Evolutionary conservation across 768 basidiomycete genomes (phyloP), one percentile per base, ranked within the genome.

Genomic region (Macrocybe gigantea): DNA sequence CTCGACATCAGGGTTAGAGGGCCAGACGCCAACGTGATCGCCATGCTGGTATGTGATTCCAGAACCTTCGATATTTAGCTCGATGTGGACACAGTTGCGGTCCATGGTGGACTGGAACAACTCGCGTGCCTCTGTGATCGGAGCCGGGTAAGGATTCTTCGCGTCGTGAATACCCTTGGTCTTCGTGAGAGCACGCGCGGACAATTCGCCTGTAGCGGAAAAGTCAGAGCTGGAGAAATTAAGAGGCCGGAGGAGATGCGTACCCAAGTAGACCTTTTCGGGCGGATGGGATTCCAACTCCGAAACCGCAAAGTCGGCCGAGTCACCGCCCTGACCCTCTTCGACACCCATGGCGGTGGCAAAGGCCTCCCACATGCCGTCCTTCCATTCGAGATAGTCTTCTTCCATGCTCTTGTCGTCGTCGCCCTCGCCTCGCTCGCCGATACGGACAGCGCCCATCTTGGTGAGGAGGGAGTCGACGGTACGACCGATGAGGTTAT

Each of bases 381-480:
- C 95, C 66, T 98, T 99, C 95, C 95, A 99, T 58, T 91, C 93
- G 9, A 99, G 80, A 64, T 98, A 99, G 66, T 99, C 95, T 71
- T 99, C 95, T 65, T 99, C 95, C 94, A 99, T 97, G 62, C 88
- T 93, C 75, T 96, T 96, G 68, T 99, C 96, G 61, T 99, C 95
- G 60, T 99, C 96, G 53, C 95, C 95, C 66, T 98, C 94, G 7
- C 95, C 95, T 35, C 86, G 76, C 62, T 86, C 84, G 38, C 93
- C 93, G 33, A 98, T 88, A 45, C 92, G 82, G 46, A 72, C 64
- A 14, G 81, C 96, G 30, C 93, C 95, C 74, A 93, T 83, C 60
- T 83, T 80, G 5, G 78, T 65, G 49, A 99, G 69, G 30, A 79
- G 66, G 2, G 74, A 59, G 58, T 99, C 95, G 47, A 94, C 75